Percentiles rank a stretch among this genome's conserved stretches.
Evolutionary conservation across 2,329 filamentous ascomycete genomes (phyloP).

Genomic region (Dichotomopilus funicola): DNA sequence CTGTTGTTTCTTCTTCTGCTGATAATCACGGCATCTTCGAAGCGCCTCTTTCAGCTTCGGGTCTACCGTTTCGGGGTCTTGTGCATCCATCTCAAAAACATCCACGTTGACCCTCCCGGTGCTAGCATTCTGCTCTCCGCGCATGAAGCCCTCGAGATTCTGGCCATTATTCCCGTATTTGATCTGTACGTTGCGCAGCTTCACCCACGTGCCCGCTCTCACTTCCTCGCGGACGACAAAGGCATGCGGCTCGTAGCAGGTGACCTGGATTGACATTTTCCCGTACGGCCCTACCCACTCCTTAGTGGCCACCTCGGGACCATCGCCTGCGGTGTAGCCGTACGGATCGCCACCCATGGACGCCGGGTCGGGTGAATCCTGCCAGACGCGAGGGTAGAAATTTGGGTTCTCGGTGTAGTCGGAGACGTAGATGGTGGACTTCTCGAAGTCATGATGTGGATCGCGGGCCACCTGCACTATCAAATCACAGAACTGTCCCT

Average conservation of each 20-base stretch:
- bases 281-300: slow-evolving; percentile 70
- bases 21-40: slow-evolving; percentile 59
- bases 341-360: slow-evolving; percentile 31
- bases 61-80: slow-evolving; percentile 38
- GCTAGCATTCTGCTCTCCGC: slow-evolving; percentile 45
- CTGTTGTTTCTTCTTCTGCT: slow-evolving; percentile 39
- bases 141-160: slow-evolving; percentile 66
- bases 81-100: slow-evolving; percentile 35
- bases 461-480: slow-evolving; percentile 61
- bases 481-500: slow-evolving; percentile 58
- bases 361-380: slow-evolving; percentile 26
- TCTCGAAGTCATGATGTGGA: slow-evolving; percentile 38
- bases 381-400: slow-evolving; percentile 49
- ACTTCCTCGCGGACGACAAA: slow-evolving; percentile 50
- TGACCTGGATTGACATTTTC: slow-evolving; percentile 63
- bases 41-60: slow-evolving; percentile 51
- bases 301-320: not conserved
- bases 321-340: slow-evolving; percentile 41
- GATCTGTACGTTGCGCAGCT: slow-evolving; percentile 65
- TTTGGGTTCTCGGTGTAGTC: slow-evolving; percentile 70
- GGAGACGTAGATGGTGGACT: slow-evolving; percentile 63
- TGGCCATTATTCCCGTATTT: slow-evolving; percentile 46
- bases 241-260: slow-evolving; percentile 63
- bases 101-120: slow-evolving; percentile 51
- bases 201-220: slow-evolving; percentile 54